These are phyloP conservation scores for Handroanthus guayacan DNA, from an alignment of 257 asterid species.

Conservation along the genomic window DNA sequence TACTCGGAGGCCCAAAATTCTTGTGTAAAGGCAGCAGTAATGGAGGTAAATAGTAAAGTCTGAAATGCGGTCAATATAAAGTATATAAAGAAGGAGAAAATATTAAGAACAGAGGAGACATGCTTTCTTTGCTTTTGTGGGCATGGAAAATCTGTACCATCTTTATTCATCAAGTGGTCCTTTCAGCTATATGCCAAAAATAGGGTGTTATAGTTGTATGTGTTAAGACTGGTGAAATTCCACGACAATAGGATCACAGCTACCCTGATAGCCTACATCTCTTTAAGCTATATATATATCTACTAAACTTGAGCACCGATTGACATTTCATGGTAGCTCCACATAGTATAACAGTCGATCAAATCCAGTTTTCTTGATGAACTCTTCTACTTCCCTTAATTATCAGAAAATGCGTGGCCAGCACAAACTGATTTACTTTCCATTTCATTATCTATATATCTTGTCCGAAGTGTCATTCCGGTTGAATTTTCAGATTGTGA, in stretches of 20 bases:
- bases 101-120: slow-evolving; percentile 6
- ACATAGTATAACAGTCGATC: not conserved
- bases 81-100: not conserved
- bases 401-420: not conserved
- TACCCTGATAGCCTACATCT: not conserved
- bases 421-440: slow-evolving; percentile 15
- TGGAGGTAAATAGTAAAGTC: not conserved
- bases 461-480: slow-evolving; percentile 21
- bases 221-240: not conserved
- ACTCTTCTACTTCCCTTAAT: not conserved
- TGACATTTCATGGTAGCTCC: slow-evolving; percentile 7
- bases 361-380: not conserved
- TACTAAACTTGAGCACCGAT: not conserved
- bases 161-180: not conserved
- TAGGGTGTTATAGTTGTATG: not conserved
- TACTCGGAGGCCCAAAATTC: slow-evolving; percentile 1
- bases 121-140: not conserved
- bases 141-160: not conserved
- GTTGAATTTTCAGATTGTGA: slow-evolving; percentile 68
- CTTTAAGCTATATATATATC: not conserved
- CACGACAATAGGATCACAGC: not conserved
- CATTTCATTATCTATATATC: not conserved
- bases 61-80: not conserved
- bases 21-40: not conserved
- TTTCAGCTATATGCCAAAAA: not conserved